Percentiles rank a stretch among this genome's conserved stretches.
Conservation (phyloP, 768 basidiomycete genomes). For the Naganishia friedmannii region DNA sequence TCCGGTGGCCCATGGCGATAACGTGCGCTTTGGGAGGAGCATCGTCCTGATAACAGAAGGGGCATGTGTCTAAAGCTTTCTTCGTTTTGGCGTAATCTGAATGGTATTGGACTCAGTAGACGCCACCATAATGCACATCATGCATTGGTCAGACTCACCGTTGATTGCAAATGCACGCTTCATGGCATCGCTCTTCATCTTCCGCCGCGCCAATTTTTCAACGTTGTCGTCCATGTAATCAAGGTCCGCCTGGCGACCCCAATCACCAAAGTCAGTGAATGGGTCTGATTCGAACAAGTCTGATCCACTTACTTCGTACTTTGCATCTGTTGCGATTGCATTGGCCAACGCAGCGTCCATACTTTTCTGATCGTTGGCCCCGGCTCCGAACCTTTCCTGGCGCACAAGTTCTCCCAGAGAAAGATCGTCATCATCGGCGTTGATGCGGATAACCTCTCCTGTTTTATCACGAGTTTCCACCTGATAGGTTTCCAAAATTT, state of each 20-base stretch:
- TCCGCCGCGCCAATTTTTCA: slow-evolving; percentile 82
- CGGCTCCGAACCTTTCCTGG: slow-evolving; percentile 85
- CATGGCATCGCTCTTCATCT: slow-evolving; percentile 94
- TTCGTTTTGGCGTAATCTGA: slow-evolving; percentile 93
- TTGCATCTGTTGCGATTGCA: slow-evolving; percentile 81
- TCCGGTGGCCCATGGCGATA: slow-evolving; percentile 83
- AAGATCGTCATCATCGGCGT: slow-evolving; percentile 81
- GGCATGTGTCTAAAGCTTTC: slow-evolving; percentile 77
- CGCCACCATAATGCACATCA: neutral
- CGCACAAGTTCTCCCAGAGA: slow-evolving; percentile 88
- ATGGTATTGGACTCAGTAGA: neutral
- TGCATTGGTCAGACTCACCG: slow-evolving; percentile 57
- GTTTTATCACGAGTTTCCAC: slow-evolving; percentile 90
- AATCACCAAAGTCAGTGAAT: neutral
- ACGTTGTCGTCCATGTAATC: slow-evolving; percentile 98
- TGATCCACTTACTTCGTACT: slow-evolving; percentile 65
- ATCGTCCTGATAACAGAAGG: slow-evolving; percentile 86
- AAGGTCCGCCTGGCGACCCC: slow-evolving; percentile 63
- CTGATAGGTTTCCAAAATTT: slow-evolving; percentile 51
- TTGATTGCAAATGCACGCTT: slow-evolving; percentile 95
- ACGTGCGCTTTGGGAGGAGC: slow-evolving; percentile 80
- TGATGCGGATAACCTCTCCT: slow-evolving; percentile 81
- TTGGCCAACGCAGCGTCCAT: slow-evolving; percentile 84
- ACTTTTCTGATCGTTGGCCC: slow-evolving; percentile 84
- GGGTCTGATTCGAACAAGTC: neutral